phyloP scores from a whole-genome alignment of 2,329 filamentous ascomycete species.

The Sarocladium kiliense region DNA sequence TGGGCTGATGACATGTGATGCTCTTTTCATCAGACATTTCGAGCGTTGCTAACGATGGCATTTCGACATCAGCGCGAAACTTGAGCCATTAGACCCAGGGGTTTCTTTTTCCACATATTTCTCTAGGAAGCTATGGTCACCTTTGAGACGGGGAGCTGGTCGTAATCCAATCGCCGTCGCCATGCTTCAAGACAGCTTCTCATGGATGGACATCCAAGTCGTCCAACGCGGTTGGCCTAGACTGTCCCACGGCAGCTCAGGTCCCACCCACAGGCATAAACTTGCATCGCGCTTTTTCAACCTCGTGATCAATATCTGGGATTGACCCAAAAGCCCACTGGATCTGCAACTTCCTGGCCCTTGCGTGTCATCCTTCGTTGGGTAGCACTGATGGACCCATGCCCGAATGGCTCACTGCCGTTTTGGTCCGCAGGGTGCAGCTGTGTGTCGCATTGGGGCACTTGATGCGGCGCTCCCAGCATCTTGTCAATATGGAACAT shows the following conservation, averaged over 20 bases:
- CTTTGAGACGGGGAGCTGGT: too few relatives aligned
- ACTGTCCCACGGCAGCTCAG: constrained; percentile 1
- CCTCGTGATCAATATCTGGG: constrained; percentile 7
- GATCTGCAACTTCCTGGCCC: background rate
- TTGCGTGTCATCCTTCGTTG: background rate
- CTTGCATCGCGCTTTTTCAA: background rate
- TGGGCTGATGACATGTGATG: constrained; percentile 6
- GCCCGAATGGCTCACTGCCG: background rate
- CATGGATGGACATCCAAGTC: too few relatives aligned
- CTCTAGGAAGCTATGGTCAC: too few relatives aligned
- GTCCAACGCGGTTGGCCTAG: constrained; percentile 1
- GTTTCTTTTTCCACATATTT: too few relatives aligned
- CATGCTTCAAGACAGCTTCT: too few relatives aligned
- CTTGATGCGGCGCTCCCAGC: background rate
- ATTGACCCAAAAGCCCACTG: background rate
- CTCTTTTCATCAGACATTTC: background rate
- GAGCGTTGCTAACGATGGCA: background rate
- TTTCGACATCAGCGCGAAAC: too few relatives aligned
- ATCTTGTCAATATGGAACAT: background rate
- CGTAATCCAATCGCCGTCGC: too few relatives aligned
- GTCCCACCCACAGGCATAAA: constrained; percentile 3
- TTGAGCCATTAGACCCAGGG: too few relatives aligned
- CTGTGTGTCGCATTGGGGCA: background rate
- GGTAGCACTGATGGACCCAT: background rate
- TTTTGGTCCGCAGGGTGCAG: background rate